A percentile compares a stretch with the other conserved stretches of the same genome.
Conservation (phyloP, 805 yeast species). For the Debaryomyces castellii region DNA sequence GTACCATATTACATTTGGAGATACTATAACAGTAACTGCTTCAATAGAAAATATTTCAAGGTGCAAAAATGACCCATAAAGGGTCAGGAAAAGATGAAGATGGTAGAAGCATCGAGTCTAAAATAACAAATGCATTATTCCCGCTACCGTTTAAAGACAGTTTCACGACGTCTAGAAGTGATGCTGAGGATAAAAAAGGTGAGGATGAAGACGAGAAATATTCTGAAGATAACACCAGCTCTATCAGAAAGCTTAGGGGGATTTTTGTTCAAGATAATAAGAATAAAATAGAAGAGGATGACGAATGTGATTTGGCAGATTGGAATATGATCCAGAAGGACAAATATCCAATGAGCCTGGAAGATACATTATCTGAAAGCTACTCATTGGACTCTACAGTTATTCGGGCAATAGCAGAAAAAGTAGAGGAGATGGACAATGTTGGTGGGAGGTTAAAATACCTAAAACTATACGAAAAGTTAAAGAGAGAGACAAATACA, state of each 20-base stretch:
- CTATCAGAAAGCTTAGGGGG: slow-evolving; percentile 8
- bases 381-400: slow-evolving; percentile 19
- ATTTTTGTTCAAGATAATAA: slow-evolving; percentile 7
- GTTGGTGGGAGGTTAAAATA: slow-evolving; percentile 25
- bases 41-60: not conserved
- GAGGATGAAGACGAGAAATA: not conserved
- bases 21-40: not conserved
- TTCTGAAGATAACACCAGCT: slow-evolving; percentile 4
- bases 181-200: not conserved
- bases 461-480: slow-evolving; percentile 22
- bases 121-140: not conserved
- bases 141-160: not conserved
- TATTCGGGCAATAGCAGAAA: slow-evolving; percentile 15
- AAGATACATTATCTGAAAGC: slow-evolving; percentile 11
- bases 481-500: slow-evolving; percentile 10
- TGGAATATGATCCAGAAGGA: not conserved
- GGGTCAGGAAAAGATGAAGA: slow-evolving; percentile 6
- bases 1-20: not conserved
- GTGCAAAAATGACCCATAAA: slow-evolving; percentile 6
- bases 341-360: not conserved
- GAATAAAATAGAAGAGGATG: not conserved
- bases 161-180: not conserved
- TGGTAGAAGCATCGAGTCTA: not conserved
- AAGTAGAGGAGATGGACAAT: slow-evolving; percentile 1
- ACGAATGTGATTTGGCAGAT: not conserved